phyloP scores from a whole-genome alignment of 345 rosid species.

The Bruguiera parviflora region DNA sequence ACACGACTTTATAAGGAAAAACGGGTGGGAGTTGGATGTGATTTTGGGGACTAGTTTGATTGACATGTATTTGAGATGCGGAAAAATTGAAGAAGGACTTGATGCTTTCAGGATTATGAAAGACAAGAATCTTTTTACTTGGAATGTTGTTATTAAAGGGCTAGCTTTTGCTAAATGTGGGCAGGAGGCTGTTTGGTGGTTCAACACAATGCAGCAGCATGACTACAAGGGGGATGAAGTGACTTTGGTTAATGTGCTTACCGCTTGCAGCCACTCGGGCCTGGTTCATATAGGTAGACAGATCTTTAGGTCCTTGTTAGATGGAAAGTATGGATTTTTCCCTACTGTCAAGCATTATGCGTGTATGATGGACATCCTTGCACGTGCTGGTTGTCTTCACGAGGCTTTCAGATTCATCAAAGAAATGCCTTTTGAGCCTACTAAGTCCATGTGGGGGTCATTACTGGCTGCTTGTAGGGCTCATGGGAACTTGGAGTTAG shows the following conservation, averaged over 20 bases:
- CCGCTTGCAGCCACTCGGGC: conserved; percentile 56
- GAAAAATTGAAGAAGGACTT: conserved; percentile 44
- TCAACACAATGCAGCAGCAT: conserved; percentile 43
- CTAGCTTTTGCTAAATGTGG: conserved; percentile 44
- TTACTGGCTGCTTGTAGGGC: conserved; percentile 41
- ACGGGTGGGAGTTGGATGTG: conserved; percentile 53
- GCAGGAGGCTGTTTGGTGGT: conserved; percentile 45
- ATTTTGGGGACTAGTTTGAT: conserved; percentile 50
- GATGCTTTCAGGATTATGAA: conserved; percentile 41
- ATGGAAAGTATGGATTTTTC: conserved; percentile 42
- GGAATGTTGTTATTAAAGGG: conserved; percentile 54
- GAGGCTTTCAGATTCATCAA: conserved; percentile 39
- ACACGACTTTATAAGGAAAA: conserved; percentile 43
- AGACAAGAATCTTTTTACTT: conserved; percentile 40
- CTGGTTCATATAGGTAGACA: conserved; percentile 34
- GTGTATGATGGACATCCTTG: conserved; percentile 43
- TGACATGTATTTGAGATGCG: conserved; percentile 52
- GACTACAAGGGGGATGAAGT: conserved; percentile 40
- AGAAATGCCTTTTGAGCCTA: conserved; percentile 49
- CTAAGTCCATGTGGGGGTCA: conserved; percentile 54
- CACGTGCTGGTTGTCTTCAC: conserved; percentile 35
- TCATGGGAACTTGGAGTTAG: conserved; percentile 38
- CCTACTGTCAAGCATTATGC: conserved; percentile 49
- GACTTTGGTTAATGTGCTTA: conserved; percentile 45
- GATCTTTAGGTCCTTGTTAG: conserved; percentile 39